Base-by-base conservation (phyloP, 2,329 filamentous ascomycete species). In the Penicillium sumatraense region DNA sequence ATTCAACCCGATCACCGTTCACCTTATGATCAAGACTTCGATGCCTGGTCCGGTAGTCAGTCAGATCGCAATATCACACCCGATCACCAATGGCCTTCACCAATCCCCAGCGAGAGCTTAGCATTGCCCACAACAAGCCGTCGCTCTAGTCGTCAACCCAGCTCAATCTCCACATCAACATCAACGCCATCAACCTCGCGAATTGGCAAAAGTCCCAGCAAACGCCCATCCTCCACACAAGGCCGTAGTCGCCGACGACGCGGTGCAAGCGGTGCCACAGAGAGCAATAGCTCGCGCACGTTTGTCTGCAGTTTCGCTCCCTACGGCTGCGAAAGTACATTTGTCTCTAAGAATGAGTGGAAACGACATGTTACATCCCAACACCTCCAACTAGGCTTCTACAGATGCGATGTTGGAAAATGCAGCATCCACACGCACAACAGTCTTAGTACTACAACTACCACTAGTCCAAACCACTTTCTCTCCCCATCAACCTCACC, bases 281-380 rank as follows among this genome's bases (percentile, higher is more conserved):
- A 62, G 4, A 16, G 29, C 20, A 41, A 35, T 27, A 6, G 82
- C 84, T 29, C 44, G 6, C 59, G 58, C 1, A 82, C 85, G 0
- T 95, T 93, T 67, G 80, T 82, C 21, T 98, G 93, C 72, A 86
- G 91, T 53, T 92, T 97, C 71, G 79, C 84, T 26, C 87, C 85
- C 52, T 95, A 92, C 53, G 89, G 89, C 29, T 98, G 93, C 75
- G 61, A 59, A 1, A 84, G 86, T 2, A 86, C 82, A 0, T 96
- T 96, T 68, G 82, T 83, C 3, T 87, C 83, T 63, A 96, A 96
- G 77, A 96, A 96, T 70, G 93, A 97, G 72, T 97, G 93, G 93
- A 97, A 97, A 73, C 86, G 93, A 0, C 93, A 98, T 69, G 86
- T 93, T 65, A 78, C 81, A 27, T 89, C 89, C 0, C 89, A 96